Evolutionary conservation across 176 grass and related monocot genomes (phyloP).

Genomic region (Coix lacrymajobi): DNA sequence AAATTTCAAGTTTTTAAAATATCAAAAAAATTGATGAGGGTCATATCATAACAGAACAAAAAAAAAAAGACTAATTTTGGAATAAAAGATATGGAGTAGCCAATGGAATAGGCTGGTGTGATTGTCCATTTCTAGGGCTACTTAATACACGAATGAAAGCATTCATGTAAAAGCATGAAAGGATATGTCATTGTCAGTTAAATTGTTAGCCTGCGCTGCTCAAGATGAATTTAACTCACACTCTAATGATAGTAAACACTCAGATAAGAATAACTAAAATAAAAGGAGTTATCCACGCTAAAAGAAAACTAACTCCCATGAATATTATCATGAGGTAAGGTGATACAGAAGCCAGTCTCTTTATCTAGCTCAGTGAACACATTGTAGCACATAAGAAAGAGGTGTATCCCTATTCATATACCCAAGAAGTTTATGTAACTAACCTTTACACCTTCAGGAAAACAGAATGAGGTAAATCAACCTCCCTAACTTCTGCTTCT

Average conservation of each 20-base stretch:
- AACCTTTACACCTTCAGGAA: constrained; percentile 98
- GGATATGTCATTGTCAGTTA: background rate
- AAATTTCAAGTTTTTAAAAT: constrained; percentile 15
- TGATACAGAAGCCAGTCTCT: no score
- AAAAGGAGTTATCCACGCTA: background rate
- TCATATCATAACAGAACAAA: background rate
- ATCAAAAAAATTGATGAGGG: background rate
- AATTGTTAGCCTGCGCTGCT: background rate
- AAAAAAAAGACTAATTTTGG: background rate
- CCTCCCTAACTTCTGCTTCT: constrained; percentile 69
- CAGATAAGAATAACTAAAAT: background rate
- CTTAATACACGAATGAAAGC: background rate
- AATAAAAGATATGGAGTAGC: background rate
- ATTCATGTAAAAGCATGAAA: background rate
- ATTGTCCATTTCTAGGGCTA: constrained; percentile 14
- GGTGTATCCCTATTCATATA: background rate
- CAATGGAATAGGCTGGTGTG: background rate
- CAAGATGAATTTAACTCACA: background rate
- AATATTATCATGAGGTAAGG: no score
- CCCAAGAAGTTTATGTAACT: constrained; percentile 14
- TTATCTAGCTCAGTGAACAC: background rate
- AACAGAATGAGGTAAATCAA: constrained; percentile 93
- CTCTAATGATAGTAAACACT: no score
- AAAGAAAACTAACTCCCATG: no score
- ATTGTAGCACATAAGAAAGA: background rate